phyloP scores from a whole-genome alignment of 2,329 filamentous ascomycete species.

The Geosmithia morbida region DNA sequence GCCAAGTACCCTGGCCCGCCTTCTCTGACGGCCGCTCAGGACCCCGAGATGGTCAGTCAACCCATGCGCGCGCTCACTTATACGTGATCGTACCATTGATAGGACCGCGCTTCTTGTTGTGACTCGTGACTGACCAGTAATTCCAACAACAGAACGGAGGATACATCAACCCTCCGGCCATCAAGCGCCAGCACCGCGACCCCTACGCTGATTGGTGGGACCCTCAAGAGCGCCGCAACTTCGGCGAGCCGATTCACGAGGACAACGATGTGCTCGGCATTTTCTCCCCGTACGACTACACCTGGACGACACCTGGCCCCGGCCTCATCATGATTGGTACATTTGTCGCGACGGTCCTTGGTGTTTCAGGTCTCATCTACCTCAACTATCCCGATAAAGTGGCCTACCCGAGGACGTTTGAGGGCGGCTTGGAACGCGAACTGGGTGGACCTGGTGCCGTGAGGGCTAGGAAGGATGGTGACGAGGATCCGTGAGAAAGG shows the following conservation, averaged over 20 bases:
- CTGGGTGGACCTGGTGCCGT: slow-evolving; percentile 55
- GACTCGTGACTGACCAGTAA: slow-evolving; percentile 10
- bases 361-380: slow-evolving; percentile 53
- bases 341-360: slow-evolving; percentile 50
- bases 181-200: slow-evolving; percentile 88
- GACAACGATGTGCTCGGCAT: slow-evolving; percentile 89
- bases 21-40: slow-evolving; percentile 40
- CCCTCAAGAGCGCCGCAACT: slow-evolving; percentile 93
- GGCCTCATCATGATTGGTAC: slow-evolving; percentile 52
- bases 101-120: background rate
- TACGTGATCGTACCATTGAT: background rate
- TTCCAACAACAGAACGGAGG: slow-evolving; percentile 55
- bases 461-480: slow-evolving; percentile 40
- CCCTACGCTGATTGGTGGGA: slow-evolving; percentile 95
- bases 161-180: slow-evolving; percentile 61
- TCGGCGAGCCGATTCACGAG: slow-evolving; percentile 90
- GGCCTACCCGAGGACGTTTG: slow-evolving; percentile 55
- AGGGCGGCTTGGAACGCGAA: slow-evolving; percentile 59
- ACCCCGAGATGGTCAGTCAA: slow-evolving; percentile 48
- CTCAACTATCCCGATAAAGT: slow-evolving; percentile 58
- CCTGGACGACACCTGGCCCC: slow-evolving; percentile 59
- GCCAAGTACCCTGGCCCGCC: slow-evolving; percentile 36
- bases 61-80: background rate
- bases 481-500: slow-evolving; percentile 31
- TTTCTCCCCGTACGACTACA: slow-evolving; percentile 82